Base-by-base conservation (phyloP, 2,329 filamentous ascomycete species). In the Aspergillus latus region DNA sequence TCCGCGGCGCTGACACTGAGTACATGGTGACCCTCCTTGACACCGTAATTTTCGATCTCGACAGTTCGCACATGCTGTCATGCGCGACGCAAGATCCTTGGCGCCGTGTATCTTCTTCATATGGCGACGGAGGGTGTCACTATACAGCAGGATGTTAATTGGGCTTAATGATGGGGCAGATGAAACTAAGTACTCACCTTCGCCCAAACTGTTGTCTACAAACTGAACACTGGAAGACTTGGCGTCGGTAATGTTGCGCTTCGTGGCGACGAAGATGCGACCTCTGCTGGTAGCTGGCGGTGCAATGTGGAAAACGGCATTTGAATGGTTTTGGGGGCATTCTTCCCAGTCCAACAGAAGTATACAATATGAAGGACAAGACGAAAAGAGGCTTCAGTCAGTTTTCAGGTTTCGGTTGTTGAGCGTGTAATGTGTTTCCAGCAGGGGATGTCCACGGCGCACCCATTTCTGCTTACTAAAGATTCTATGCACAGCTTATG, bases 51-150 rank as follows among this genome's bases (percentile, higher is more conserved):
- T 52, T 26, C 40, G 56, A 36, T 26, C 63, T 64, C 61, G 66
- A 4, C 66, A 68, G 30, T 42, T 45, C 5, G 49, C 39, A 42
- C 66, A 70, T 2, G 66, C 66, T 37, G 40, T 54, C 6, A 28
- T 53, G 8, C 58, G 63, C 5, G 43, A 43, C 1, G 34, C 45
- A 3, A 55, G 56, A 6, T 64, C 54, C 8, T 34, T 54, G 37
- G 52, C 49, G 6, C 54, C 44, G 26, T 68, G 66, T n/a, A 52
- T 48, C 30, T 54, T 49, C 11, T 46, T 55, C 3, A 65, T 26
- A 54, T 69, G 67, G 13, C 66, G 66, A n/a, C 65, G 66, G 15
- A 69, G 61, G 8, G 65, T 67, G 44, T 69, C 67, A 56, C 67
- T 69, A 26, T 32, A 9, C 21, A 30, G 37, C 15, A 40, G 13